These are phyloP conservation scores for Aspergillus floridensis DNA, from an alignment of 2,329 filamentous ascomycete genomes.

Conservation along the genomic window DNA sequence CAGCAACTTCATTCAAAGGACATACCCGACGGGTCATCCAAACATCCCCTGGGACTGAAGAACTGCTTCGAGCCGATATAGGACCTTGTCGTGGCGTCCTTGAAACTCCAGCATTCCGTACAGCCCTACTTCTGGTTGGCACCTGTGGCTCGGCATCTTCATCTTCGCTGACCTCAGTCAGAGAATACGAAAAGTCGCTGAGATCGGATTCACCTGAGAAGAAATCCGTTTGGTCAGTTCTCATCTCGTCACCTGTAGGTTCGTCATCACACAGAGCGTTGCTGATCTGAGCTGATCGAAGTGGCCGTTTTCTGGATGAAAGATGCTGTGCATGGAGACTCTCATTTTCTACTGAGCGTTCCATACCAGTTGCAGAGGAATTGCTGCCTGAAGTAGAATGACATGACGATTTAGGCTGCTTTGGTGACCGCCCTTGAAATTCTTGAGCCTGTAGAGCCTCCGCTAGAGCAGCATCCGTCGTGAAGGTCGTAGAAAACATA, in stretches of 20 bases:
- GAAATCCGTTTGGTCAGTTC: constrained; percentile 20
- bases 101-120: neutral
- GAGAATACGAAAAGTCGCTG: constrained; percentile 5
- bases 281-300: constrained; percentile 10
- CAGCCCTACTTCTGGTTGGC: neutral
- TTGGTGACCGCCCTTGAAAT: constrained; percentile 38
- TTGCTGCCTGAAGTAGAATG: constrained; percentile 18
- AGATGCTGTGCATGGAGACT: constrained; percentile 16
- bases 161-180: constrained; percentile 19
- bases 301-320: constrained; percentile 15
- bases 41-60: constrained; percentile 6
- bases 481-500: constrained; percentile 40
- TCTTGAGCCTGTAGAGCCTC: constrained; percentile 57
- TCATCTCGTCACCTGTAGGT: constrained; percentile 12
- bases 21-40: constrained; percentile 32
- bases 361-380: constrained; percentile 24
- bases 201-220: constrained; percentile 15
- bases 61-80: neutral
- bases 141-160: constrained; percentile 10
- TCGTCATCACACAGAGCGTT: constrained; percentile 17
- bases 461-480: constrained; percentile 54
- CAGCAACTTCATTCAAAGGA: constrained; percentile 16
- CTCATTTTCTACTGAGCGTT: constrained; percentile 9
- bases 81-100: constrained; percentile 1
- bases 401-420: constrained; percentile 35